Conservation (phyloP, 768 basidiomycete genomes). For the Boletus fagicola region DNA sequence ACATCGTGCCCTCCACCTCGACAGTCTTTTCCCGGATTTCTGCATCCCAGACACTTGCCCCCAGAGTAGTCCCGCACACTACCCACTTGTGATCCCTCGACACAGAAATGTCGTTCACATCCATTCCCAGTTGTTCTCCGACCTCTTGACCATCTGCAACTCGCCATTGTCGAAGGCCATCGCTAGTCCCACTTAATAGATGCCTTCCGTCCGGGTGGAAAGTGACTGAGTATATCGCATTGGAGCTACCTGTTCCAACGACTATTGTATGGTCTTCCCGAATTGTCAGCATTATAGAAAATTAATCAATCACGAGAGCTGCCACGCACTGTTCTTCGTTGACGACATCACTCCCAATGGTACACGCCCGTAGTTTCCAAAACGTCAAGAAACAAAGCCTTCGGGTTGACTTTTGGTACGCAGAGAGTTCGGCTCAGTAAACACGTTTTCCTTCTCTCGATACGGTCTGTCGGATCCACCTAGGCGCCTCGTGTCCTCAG, state of each 20-base stretch:
- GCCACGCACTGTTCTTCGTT: background rate
- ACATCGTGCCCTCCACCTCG: background rate
- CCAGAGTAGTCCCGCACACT: background rate
- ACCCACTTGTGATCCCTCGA: background rate
- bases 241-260: background rate
- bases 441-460: too few species aligned
- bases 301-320: background rate
- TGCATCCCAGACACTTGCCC: background rate
- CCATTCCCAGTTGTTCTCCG: background rate
- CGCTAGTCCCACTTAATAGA: background rate
- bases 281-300: background rate
- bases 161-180: background rate
- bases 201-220: background rate
- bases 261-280: background rate
- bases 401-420: background rate
- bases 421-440: too few species aligned
- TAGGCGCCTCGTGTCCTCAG: too few species aligned
- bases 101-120: background rate
- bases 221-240: background rate
- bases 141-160: background rate
- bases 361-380: background rate
- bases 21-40: background rate
- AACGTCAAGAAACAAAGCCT: background rate
- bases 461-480: too few species aligned
- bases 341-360: background rate